phyloP scores from a whole-genome alignment of 1,284 basidiomycete species.

The Papiliotrema laurentii region DNA sequence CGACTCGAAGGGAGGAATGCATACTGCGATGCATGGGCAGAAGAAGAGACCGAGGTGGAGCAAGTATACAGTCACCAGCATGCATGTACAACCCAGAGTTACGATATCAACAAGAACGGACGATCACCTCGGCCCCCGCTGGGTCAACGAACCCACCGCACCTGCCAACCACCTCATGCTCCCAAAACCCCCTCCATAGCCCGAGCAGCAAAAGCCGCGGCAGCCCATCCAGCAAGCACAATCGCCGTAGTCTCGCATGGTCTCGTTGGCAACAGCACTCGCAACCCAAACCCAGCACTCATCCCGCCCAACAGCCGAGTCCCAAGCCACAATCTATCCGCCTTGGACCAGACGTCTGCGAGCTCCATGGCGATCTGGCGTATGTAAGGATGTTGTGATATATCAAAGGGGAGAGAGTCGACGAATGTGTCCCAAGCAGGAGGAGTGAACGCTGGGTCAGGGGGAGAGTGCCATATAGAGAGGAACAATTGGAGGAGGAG shows the following conservation, averaged over 20 bases:
- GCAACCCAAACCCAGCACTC: constrained; percentile 66
- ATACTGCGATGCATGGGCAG: no score
- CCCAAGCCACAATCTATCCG: constrained; percentile 76
- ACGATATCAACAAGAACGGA: no score
- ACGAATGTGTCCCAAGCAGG: constrained; percentile 12
- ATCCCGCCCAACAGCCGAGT: constrained; percentile 79
- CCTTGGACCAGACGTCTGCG: constrained; percentile 43
- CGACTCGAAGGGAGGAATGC: no score
- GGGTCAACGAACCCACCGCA: background rate
- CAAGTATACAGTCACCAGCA: background rate
- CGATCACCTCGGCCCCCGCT: no score
- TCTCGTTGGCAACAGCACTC: constrained; percentile 45
- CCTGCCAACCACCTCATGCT: background rate
- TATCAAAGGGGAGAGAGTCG: background rate
- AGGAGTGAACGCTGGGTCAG: constrained; percentile 20
- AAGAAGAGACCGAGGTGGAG: no score
- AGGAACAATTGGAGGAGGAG: constrained; percentile 76
- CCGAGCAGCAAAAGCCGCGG: constrained; percentile 48
- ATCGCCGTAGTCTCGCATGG: constrained; percentile 71
- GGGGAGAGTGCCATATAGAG: constrained; percentile 67
- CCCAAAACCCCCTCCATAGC: background rate
- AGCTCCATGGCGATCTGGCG: constrained; percentile 47
- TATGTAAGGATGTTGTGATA: constrained; percentile 46
- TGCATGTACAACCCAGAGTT: no score
- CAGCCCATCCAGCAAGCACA: constrained; percentile 70